phyloP scores from a whole-genome alignment of 2,329 filamentous ascomycete species.

The Colletotrichum lentis region DNA sequence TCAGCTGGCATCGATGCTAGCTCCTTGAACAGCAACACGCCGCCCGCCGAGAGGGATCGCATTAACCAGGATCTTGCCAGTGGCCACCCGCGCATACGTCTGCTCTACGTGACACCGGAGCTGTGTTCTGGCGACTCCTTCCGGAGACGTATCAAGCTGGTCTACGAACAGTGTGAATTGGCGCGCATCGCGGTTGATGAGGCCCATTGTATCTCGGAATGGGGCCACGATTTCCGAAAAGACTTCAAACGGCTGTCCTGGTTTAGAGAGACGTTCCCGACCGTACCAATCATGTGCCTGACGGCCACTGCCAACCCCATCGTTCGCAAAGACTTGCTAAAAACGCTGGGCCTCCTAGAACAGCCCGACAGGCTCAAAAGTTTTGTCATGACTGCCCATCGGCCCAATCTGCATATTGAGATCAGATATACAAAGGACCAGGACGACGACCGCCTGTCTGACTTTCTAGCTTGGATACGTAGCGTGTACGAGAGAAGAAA shows the following conservation, averaged over 20 bases:
- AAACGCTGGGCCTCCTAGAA: constrained; percentile 72
- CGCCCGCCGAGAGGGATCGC: constrained; percentile 66
- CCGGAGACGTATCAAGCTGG: constrained; percentile 74
- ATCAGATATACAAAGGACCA: constrained; percentile 83
- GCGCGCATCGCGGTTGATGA: constrained; percentile 90
- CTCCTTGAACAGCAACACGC: constrained; percentile 86
- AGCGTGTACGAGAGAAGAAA: constrained; percentile 74
- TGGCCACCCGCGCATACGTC: constrained; percentile 81
- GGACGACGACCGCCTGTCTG: constrained; percentile 72
- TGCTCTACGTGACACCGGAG: constrained; percentile 95
- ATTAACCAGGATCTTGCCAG: constrained; percentile 86
- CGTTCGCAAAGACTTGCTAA: constrained; percentile 84
- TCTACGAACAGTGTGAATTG: constrained; percentile 84
- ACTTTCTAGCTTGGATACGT: constrained; percentile 81
- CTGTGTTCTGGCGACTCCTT: constrained; percentile 82
- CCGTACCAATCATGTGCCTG: constrained; percentile 89
- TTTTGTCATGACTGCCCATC: constrained; percentile 84
- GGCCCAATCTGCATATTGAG: constrained; percentile 90
- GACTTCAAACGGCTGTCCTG: constrained; percentile 88
- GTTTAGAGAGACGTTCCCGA: constrained; percentile 82
- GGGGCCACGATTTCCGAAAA: constrained; percentile 96
- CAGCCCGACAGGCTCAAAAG: constrained; percentile 67
- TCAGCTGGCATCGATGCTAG: constrained; percentile 79
- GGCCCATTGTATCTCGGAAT: constrained; percentile 97
- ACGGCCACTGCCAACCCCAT: constrained; percentile 88